Percentiles rank a stretch among this genome's conserved stretches.
phyloP scores from a whole-genome alignment of 2,329 filamentous ascomycete genomes.

The Colletotrichum coccodes region DNA sequence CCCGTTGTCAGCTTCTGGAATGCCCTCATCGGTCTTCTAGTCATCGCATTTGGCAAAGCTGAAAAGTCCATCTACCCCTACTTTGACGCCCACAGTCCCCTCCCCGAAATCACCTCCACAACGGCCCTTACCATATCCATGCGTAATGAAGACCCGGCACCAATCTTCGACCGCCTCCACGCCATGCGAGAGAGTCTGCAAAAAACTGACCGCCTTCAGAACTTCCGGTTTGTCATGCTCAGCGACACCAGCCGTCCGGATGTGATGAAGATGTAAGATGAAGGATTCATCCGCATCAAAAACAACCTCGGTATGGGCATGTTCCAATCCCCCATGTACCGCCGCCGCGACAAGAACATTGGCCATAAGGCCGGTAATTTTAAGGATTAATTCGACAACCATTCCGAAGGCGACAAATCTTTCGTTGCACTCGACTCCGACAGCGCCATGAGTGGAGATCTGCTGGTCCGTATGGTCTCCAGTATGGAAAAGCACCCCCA shows the following conservation, averaged over 20 bases:
- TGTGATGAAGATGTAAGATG: neutral
- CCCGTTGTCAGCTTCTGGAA: neutral
- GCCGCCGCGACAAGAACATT: neutral
- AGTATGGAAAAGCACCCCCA: neutral
- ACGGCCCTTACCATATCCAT: neutral
- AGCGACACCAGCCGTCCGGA: neutral
- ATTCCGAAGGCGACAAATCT: neutral
- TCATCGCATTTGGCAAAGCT: neutral
- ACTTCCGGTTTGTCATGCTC: neutral
- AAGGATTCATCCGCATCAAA: neutral
- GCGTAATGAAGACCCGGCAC: neutral
- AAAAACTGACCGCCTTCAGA: neutral
- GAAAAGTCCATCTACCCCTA: neutral
- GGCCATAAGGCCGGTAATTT: neutral
- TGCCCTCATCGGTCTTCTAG: neutral
- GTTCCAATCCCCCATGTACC: neutral
- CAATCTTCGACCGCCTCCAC: neutral
- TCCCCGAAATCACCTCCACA: neutral
- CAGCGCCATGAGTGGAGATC: neutral
- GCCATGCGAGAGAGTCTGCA: neutral
- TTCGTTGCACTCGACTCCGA: neutral
- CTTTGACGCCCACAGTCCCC: neutral
- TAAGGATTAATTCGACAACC: neutral
- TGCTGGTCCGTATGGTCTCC: neutral
- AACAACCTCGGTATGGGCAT: neutral